phyloP scores from a whole-genome alignment of 140 eudicot species.

The Cichorium intybus region DNA sequence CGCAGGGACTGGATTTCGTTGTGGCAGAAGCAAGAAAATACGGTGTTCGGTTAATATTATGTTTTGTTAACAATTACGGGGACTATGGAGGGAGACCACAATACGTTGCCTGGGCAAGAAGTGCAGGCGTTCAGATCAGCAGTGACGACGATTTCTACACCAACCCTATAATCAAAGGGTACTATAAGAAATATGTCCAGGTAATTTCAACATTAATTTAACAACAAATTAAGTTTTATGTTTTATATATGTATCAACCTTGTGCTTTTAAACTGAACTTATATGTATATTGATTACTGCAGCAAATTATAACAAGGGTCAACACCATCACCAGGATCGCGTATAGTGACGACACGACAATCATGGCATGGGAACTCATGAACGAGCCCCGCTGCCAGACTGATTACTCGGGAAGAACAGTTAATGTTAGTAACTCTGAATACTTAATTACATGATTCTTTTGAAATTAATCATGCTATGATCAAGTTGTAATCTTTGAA shows the following conservation, averaged over 20 bases:
- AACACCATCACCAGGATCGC: constrained; percentile 54
- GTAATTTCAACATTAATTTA: constrained; percentile 5
- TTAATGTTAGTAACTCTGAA: constrained; percentile 35
- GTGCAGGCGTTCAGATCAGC: constrained; percentile 28
- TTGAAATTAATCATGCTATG: too few relatives aligned
- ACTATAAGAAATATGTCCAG: constrained; percentile 44
- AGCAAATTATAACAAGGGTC: constrained; percentile 58
- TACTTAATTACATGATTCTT: not conserved
- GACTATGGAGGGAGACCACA: constrained; percentile 55
- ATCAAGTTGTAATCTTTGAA: not conserved
- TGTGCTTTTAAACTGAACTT: not conserved
- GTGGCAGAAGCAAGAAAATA: constrained; percentile 47
- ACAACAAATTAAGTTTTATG: not conserved
- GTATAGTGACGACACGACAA: constrained; percentile 59
- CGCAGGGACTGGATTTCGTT: constrained; percentile 53
- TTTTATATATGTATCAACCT: not conserved
- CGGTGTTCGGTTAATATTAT: constrained; percentile 46
- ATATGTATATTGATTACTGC: not conserved
- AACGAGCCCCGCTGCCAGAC: constrained; percentile 75
- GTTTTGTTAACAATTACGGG: constrained; percentile 45
- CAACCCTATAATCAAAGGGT: constrained; percentile 27
- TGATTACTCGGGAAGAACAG: constrained; percentile 60
- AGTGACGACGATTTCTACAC: constrained; percentile 59
- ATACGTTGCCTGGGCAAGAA: constrained; percentile 49
- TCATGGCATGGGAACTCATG: constrained; percentile 87